Base-by-base conservation (phyloP, 352 stramenopile genomes). In the Pythium volutum region DNA sequence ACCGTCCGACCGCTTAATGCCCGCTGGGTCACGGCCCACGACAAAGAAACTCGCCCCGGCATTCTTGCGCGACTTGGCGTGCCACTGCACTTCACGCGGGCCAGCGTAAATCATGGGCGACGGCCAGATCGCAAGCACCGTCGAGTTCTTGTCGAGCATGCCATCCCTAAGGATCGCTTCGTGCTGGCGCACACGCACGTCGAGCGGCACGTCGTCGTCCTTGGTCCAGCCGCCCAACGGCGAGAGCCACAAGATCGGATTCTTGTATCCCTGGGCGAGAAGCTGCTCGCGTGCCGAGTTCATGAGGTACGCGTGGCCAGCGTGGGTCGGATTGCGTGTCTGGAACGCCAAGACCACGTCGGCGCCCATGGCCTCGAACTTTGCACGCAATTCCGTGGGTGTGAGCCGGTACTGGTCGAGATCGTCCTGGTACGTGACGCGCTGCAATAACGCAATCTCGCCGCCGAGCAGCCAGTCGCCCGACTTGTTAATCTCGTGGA, bases 101-200 rank as follows among this genome's bases (percentile, higher is more conserved):
- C 97, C 97, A 26, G 95, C 97, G 75, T 99, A 99, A 48, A 99
- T 97, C 96, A 99, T 99, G 7, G 97, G 97, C 62, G 95, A 94
- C 29, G 97, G 97, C 97, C 97, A 99, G 65, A 99, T 99, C 34
- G 96, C 95, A 70, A 99, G 96, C 62, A 99, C 96, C 2, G 97
- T 99, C 51, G 87, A 98, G n/a, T 83, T 82, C 54, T 95, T 93
- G 79, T 99, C 93, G 16, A 99, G 82, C 86, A 98, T 98, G 56
- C 96, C 96, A 49, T 95, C 87, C 12, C 77, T 74, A 31, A 97
- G 50, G 57, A 97, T 93, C 1, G 89, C 89, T 66, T 98, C 96
- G 75, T 99, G 96, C 74, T 99, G 97, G 39, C 92, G 96, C 23
- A 99, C 95, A 64, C 97, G 89, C 45, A 99, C 97, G 73, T 99